Percentiles rank a stretch among this genome's conserved stretches.
phyloP scores from a whole-genome alignment of 352 stramenopile genomes.

The Phytophthora pseudosyringae region DNA sequence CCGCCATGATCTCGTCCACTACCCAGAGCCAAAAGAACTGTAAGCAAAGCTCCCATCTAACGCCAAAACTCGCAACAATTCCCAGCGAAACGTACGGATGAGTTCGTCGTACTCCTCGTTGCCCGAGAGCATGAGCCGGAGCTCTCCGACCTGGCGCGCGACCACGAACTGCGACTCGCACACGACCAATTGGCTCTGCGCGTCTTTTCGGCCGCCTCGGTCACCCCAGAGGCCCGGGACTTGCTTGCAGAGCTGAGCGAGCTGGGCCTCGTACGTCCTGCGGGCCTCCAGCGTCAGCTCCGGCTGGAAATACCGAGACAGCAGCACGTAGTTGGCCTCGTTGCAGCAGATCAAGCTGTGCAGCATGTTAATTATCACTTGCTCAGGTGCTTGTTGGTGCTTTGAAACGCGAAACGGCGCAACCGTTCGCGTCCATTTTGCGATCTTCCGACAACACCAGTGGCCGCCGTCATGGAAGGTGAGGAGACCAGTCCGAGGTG shows the following conservation, averaged over 20 bases:
- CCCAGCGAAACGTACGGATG: constrained; percentile 52
- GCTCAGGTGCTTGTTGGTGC: background rate
- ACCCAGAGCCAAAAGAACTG: background rate
- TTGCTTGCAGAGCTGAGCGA: constrained; percentile 53
- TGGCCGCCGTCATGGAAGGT: constrained; percentile 41
- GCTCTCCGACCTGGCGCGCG: constrained; percentile 58
- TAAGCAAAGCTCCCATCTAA: constrained; percentile 1
- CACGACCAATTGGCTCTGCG: constrained; percentile 51
- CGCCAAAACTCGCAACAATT: background rate
- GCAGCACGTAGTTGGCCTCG: constrained; percentile 69
- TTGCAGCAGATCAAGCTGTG: constrained; percentile 75
- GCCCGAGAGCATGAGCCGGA: constrained; percentile 66
- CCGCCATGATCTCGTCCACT: constrained; percentile 68
- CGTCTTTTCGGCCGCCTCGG: constrained; percentile 24
- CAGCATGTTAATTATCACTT: constrained; percentile 41
- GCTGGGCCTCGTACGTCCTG: constrained; percentile 54
- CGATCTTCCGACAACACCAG: constrained; percentile 32
- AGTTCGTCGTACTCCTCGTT: constrained; percentile 77
- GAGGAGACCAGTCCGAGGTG: too few relatives aligned
- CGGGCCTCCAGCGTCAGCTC: constrained; percentile 50
- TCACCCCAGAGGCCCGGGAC: constrained; percentile 41
- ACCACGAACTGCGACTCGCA: constrained; percentile 71
- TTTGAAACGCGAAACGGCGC: constrained; percentile 25
- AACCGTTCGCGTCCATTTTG: constrained; percentile 27
- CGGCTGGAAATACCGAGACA: constrained; percentile 71